phyloP scores from a whole-genome alignment of 108 stramenopile genomes.

The Discostella stelligeroides region DNA sequence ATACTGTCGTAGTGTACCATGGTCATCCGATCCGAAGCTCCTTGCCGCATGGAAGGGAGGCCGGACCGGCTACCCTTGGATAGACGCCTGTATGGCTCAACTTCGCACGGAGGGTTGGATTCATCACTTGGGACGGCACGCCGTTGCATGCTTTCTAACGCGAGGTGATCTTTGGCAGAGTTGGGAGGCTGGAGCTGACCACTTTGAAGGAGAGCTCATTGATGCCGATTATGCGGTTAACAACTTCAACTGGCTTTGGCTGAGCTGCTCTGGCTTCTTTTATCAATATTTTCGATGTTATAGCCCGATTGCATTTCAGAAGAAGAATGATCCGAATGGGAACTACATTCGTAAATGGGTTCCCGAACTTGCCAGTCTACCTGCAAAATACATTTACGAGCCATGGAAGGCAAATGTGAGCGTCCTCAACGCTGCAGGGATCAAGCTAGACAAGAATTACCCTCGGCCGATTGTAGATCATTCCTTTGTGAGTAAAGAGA shows the following conservation, averaged over 20 bases:
- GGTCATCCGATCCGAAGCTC: slow-evolving; percentile 78
- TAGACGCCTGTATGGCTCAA: slow-evolving; percentile 97
- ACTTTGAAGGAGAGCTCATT: slow-evolving; percentile 83
- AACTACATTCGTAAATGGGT: slow-evolving; percentile 91
- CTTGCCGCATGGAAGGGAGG: slow-evolving; percentile 89
- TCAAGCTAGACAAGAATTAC: slow-evolving; percentile 87
- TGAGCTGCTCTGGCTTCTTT: slow-evolving; percentile 87
- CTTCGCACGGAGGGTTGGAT: slow-evolving; percentile 93
- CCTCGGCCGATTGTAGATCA: slow-evolving; percentile 93
- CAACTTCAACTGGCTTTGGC: slow-evolving; percentile 97
- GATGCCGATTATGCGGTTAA: slow-evolving; percentile 96
- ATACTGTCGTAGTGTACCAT: slow-evolving; percentile 77
- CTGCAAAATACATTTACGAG: slow-evolving; percentile 95
- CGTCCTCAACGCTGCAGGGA: slow-evolving; percentile 68
- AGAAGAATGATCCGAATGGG: slow-evolving; percentile 92
- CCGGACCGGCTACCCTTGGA: slow-evolving; percentile 95
- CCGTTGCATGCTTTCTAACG: slow-evolving; percentile 97
- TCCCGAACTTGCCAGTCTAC: slow-evolving; percentile 78
- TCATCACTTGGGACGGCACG: slow-evolving; percentile 94
- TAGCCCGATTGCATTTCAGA: slow-evolving; percentile 87
- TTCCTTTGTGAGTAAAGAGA: slow-evolving; percentile 71
- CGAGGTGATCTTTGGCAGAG: slow-evolving; percentile 94
- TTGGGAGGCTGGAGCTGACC: slow-evolving; percentile 92
- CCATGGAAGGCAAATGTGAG: slow-evolving; percentile 93
- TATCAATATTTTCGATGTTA: slow-evolving; percentile 97